Evolutionary conservation across 352 stramenopile species (phyloP).

Genomic region (Pythium utonaiense): DNA sequence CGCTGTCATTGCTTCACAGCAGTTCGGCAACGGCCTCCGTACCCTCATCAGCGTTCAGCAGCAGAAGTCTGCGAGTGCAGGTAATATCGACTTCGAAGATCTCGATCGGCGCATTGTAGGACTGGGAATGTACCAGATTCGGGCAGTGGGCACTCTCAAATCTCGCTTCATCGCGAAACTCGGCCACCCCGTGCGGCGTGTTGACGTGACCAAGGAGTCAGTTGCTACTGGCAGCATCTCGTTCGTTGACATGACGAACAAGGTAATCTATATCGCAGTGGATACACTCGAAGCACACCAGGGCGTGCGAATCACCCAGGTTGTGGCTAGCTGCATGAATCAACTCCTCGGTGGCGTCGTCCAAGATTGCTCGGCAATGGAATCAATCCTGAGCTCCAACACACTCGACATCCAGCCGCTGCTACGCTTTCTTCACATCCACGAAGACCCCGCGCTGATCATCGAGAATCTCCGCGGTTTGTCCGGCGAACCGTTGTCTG

Average conservation of each 20-base stretch:
- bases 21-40: constrained; percentile 56
- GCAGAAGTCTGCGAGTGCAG: constrained; percentile 49
- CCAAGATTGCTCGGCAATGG: constrained; percentile 56
- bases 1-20: constrained; percentile 38
- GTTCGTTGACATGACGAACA: constrained; percentile 43
- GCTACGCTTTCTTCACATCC: constrained; percentile 57
- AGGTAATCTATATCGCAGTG: constrained; percentile 52
- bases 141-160: constrained; percentile 43
- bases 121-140: constrained; percentile 43
- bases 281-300: constrained; percentile 28
- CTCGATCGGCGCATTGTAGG: constrained; percentile 56
- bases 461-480: constrained; percentile 64
- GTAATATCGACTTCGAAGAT: constrained; percentile 56
- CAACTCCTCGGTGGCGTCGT: constrained; percentile 59
- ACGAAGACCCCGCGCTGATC: constrained; percentile 58
- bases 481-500: constrained; percentile 46
- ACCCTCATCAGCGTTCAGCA: constrained; percentile 65
- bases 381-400: constrained; percentile 63
- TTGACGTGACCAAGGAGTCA: constrained; percentile 63
- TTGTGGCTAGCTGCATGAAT: constrained; percentile 66
- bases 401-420: constrained; percentile 43
- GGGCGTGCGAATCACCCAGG: constrained; percentile 47
- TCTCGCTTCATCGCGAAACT: constrained; percentile 65
- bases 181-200: constrained; percentile 34
- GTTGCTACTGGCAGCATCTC: constrained; percentile 44